Percentiles rank a stretch among this genome's conserved stretches.
These are phyloP conservation scores for Colletotrichum lupini DNA, from an alignment of 2,329 filamentous ascomycete species.

Conservation along the genomic window DNA sequence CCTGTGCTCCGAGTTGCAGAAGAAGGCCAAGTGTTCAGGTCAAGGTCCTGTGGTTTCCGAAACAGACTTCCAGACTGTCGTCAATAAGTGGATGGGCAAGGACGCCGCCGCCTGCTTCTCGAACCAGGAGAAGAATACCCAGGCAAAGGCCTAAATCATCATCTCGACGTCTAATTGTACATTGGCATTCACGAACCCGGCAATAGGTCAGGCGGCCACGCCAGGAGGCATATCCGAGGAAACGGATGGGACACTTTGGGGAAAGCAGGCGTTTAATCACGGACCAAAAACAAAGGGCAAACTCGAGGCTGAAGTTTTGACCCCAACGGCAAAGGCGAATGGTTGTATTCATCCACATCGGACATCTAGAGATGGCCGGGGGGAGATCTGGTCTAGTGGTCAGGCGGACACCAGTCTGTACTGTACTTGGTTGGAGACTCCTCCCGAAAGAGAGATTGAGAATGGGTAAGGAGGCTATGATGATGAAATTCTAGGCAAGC, in stretches of 20 bases:
- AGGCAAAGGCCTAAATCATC: constrained; percentile 36
- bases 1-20: constrained; percentile 90
- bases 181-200: constrained; percentile 24
- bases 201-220: constrained; percentile 18
- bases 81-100: constrained; percentile 71
- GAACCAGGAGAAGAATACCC: constrained; percentile 46
- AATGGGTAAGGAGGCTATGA: constrained; percentile 18
- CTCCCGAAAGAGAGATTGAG: constrained; percentile 1
- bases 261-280: constrained; percentile 32
- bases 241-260: constrained; percentile 11
- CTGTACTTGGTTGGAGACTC: neutral
- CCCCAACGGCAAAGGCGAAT: constrained; percentile 31
- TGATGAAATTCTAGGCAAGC: constrained; percentile 14
- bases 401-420: neutral
- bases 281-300: constrained; percentile 34
- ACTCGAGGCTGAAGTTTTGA: constrained; percentile 11
- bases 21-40: constrained; percentile 96
- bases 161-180: constrained; percentile 12
- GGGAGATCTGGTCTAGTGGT: neutral
- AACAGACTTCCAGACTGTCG: constrained; percentile 85
- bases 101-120: constrained; percentile 46
- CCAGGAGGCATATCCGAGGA: constrained; percentile 27
- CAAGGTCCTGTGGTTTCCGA: constrained; percentile 90
- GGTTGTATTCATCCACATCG: constrained; percentile 24
- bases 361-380: constrained; percentile 8